Conservation (phyloP, 164 flowering plant genomes). For the Litsea cubeba region DNA sequence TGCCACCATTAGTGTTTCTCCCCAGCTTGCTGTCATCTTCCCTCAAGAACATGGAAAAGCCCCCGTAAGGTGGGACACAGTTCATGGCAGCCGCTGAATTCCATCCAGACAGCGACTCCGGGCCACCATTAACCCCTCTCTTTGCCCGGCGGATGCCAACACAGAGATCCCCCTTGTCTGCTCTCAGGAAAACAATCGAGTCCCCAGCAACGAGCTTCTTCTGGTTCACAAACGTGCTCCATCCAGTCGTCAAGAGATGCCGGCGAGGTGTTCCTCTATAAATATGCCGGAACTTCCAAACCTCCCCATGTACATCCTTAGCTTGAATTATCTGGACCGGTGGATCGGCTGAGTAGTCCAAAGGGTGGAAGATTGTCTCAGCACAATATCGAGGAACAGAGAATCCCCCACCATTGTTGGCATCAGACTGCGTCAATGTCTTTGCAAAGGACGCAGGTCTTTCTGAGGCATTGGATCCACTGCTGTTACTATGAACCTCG, state of each 20-base stretch:
- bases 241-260: slow-evolving; percentile 92
- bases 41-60: slow-evolving; percentile 47
- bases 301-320: slow-evolving; percentile 89
- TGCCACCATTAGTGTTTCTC: slow-evolving; percentile 30
- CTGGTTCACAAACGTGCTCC: slow-evolving; percentile 93
- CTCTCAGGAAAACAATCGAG: slow-evolving; percentile 76
- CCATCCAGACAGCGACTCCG: slow-evolving; percentile 52
- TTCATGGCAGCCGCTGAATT: slow-evolving; percentile 30
- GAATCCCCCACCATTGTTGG: slow-evolving; percentile 97
- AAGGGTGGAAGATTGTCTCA: slow-evolving; percentile 83
- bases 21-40: slow-evolving; percentile 48
- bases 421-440: slow-evolving; percentile 95
- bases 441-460: slow-evolving; percentile 85
- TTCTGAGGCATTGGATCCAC: slow-evolving; percentile 31
- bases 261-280: slow-evolving; percentile 94
- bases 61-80: slow-evolving; percentile 43
- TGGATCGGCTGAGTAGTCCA: slow-evolving; percentile 87
- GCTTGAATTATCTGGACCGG: slow-evolving; percentile 88
- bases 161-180: slow-evolving; percentile 78
- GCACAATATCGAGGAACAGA: slow-evolving; percentile 98
- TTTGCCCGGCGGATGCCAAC: slow-evolving; percentile 92
- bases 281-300: slow-evolving; percentile 94
- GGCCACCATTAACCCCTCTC: slow-evolving; percentile 45
- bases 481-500: slow-evolving; percentile 17
- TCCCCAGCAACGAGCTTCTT: slow-evolving; percentile 98